These are phyloP conservation scores for Emmonsiellopsis sp. DNA, from an alignment of 2,329 filamentous ascomycete genomes.

Conservation along the genomic window DNA sequence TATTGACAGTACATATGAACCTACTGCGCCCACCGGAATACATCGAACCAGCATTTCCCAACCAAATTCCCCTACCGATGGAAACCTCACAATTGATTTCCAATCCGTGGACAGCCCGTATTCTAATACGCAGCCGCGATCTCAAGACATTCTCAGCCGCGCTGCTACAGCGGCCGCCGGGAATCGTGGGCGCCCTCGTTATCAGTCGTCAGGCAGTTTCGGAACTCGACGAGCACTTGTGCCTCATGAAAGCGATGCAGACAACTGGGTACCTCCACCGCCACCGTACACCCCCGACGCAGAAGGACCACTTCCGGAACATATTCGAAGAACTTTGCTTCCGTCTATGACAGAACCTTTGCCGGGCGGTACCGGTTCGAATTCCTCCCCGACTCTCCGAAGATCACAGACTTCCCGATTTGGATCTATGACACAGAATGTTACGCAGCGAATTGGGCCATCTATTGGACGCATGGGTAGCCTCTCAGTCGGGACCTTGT, in stretches of 20 bases:
- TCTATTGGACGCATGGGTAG: constrained; percentile 21
- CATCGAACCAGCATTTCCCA: constrained; percentile 21
- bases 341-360: constrained; percentile 16
- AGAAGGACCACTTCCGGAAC: constrained; percentile 22
- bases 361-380: neutral
- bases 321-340: constrained; percentile 25
- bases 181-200: constrained; percentile 44
- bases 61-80: constrained; percentile 16
- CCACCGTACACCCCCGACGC: constrained; percentile 54
- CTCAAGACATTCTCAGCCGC: constrained; percentile 58
- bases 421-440: constrained; percentile 13
- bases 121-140: constrained; percentile 62
- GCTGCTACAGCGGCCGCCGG: constrained; percentile 66
- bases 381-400: neutral
- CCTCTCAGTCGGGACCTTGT: neutral
- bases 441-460: constrained; percentile 17
- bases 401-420: constrained; percentile 19
- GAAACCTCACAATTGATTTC: constrained; percentile 26
- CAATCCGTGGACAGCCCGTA: constrained; percentile 63
- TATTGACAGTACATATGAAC: constrained; percentile 11
- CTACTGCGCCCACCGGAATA: constrained; percentile 15
- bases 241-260: constrained; percentile 77
- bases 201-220: neutral
- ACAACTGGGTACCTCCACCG: constrained; percentile 80
- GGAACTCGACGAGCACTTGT: constrained; percentile 52